Evolutionary conservation across 805 yeast genomes (phyloP).

Genomic region (Blastobotrys robertii): DNA sequence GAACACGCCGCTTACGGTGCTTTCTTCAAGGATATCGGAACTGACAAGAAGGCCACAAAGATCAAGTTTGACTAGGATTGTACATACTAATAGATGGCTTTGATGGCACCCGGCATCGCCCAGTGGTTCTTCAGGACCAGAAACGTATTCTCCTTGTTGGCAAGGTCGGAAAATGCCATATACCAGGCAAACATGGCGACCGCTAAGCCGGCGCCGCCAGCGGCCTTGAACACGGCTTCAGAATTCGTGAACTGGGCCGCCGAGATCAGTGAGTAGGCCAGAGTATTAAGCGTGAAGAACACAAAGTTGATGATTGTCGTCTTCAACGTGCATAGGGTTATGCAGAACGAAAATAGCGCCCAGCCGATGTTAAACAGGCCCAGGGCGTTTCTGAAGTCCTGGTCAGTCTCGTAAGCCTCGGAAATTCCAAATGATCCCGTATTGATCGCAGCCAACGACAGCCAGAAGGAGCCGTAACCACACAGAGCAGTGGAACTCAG

Average conservation of each 20-base stretch:
- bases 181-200: conserved; percentile 53
- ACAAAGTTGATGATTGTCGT: conserved; percentile 55
- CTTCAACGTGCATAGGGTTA: conserved; percentile 45
- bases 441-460: conserved; percentile 50
- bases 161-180: conserved; percentile 54
- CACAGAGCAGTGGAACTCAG: conserved; percentile 58
- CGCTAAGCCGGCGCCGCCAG: conserved; percentile 51
- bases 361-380: conserved; percentile 54
- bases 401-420: conserved; percentile 34
- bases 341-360: conserved; percentile 48
- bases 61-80: conserved; percentile 57
- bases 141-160: conserved; percentile 32
- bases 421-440: conserved; percentile 51
- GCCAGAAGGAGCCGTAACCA: conserved; percentile 65
- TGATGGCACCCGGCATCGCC: too few species aligned
- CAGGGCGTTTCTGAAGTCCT: conserved; percentile 32
- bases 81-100: neutral
- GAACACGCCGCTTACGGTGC: conserved; percentile 98
- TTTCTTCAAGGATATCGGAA: conserved; percentile 86
- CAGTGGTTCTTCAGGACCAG: too few species aligned
- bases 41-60: conserved; percentile 73
- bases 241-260: conserved; percentile 41
- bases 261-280: conserved; percentile 46
- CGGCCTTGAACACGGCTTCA: conserved; percentile 39
- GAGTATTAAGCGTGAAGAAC: conserved; percentile 41